phyloP scores from a whole-genome alignment of 169 alveolate species.

The Cytauxzoon felis region DNA sequence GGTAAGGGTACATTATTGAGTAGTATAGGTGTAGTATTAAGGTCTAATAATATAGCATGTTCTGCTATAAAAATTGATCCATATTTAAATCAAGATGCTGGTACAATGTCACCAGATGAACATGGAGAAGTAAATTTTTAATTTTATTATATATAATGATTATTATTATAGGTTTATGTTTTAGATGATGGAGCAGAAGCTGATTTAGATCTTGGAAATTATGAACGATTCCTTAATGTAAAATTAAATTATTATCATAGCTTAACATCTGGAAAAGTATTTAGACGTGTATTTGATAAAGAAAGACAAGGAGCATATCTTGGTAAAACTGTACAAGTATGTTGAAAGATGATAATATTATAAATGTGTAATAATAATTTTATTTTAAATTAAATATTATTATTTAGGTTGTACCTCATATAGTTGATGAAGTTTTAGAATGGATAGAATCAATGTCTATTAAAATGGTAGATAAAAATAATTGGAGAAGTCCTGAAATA shows the following conservation, averaged over 20 bases:
- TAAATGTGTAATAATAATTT: not conserved
- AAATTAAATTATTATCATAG: constrained; percentile 83
- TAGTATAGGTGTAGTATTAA: constrained; percentile 87
- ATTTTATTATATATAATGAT: not conserved
- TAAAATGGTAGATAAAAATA: constrained; percentile 59
- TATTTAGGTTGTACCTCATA: constrained; percentile 77
- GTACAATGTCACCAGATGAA: constrained; percentile 96
- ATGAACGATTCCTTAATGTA: constrained; percentile 90
- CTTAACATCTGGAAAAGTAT: constrained; percentile 94
- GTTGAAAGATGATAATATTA: constrained; percentile 25
- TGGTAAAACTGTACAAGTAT: constrained; percentile 95
- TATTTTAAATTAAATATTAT: not conserved
- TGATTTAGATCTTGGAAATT: constrained; percentile 97
- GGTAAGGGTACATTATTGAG: constrained; percentile 94
- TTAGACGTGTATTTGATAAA: constrained; percentile 81
- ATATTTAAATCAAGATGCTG: constrained; percentile 90
- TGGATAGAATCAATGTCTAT: constrained; percentile 83
- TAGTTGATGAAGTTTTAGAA: constrained; percentile 72
- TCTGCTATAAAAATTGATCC: constrained; percentile 96
- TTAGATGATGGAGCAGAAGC: constrained; percentile 97
- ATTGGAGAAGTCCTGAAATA: constrained; percentile 80
- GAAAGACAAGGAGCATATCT: constrained; percentile 93
- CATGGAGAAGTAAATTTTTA: constrained; percentile 91
- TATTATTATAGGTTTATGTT: constrained; percentile 80
- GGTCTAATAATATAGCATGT: constrained; percentile 83